Base-by-base conservation (phyloP, 345 rosid species). In the Boechera stricta region DNA sequence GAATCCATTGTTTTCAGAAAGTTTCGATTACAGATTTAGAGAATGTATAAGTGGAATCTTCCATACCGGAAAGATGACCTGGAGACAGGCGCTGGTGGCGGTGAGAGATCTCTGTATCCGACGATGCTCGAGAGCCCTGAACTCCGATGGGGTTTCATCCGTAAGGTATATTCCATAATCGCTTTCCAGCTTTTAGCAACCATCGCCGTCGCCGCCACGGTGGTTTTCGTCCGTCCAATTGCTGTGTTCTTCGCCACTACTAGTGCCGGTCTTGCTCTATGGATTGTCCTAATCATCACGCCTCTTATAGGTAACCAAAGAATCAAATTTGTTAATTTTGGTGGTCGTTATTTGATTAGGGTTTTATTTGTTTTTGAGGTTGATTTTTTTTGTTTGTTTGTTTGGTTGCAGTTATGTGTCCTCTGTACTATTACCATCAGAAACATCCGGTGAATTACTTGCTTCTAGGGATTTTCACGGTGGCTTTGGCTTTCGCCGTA, bases 371-470 rank as follows among this genome's bases (percentile, higher is more conserved):
- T 5, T 13, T 3, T 59, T 39, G 7, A 16, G 32, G 3, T 16
- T 59, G 44, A 1, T 10, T 8, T 29, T 33, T 1, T 61, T 62
- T 21, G 24, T 21, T 3, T 59, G 4, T 16, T 18, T 33, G 9
- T 18, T 18, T 18, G 3, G 1, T 60, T 60, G 85, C 85, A 93
- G 94, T 84, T 10, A 18, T 93, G 80, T 86, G 90, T 64, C 98
- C 98, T 29, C 58, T 93, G 80, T 93, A 83, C 18, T 88, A 83
- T 82, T 93, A 93, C 75, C 89, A 89, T 71, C 90, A 89, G 88
- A 87, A 79, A 78, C 97, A 93, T 80, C 98, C 98, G 10, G 86
- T 93, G 81, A 93, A 93, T 62, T 91, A 88, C 76, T 48, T 93
- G 24, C 87, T 93, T 13, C 85, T 93, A 2, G 90, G 89, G 67